Percentiles rank a stretch among this genome's conserved stretches.
Conservation (phyloP, 2,329 filamentous ascomycete species). For the Fusarium sarcochroum region DNA sequence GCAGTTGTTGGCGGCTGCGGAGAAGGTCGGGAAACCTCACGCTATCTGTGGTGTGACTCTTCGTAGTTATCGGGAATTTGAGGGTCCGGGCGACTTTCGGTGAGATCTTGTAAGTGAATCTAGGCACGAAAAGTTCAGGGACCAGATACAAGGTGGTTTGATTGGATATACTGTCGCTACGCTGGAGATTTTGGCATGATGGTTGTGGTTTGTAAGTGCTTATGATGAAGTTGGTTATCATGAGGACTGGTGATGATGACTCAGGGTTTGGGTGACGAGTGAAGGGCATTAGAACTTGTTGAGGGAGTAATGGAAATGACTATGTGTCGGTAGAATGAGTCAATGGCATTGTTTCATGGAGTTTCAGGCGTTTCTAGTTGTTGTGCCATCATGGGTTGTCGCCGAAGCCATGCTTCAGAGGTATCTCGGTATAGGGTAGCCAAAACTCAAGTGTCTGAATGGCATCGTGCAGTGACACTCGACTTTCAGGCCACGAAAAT, state of each 20-base stretch:
- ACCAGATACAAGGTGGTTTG: not conserved
- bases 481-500: not conserved
- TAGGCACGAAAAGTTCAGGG: not conserved
- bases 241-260: not conserved
- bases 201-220: not conserved
- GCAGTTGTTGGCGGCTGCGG: conserved; percentile 11
- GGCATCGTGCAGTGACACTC: not conserved
- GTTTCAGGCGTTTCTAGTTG: not conserved
- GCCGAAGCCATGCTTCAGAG: not conserved
- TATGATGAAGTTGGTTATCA: not conserved
- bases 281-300: not conserved
- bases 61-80: conserved; percentile 28
- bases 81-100: conserved; percentile 16
- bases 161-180: not conserved
- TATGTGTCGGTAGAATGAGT: not conserved
- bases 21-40: conserved; percentile 34
- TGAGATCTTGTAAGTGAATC: conserved; percentile 3
- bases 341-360: conserved; percentile 6
- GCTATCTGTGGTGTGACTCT: conserved; percentile 40
- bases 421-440: conserved; percentile 36
- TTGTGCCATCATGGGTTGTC: not conserved
- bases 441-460: not conserved
- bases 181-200: not conserved
- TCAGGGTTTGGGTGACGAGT: not conserved
- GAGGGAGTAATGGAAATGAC: rapidly evolving